Evolutionary conservation across 345 rosid species (phyloP).

Genomic region (Eucalyptus shirleyi): DNA sequence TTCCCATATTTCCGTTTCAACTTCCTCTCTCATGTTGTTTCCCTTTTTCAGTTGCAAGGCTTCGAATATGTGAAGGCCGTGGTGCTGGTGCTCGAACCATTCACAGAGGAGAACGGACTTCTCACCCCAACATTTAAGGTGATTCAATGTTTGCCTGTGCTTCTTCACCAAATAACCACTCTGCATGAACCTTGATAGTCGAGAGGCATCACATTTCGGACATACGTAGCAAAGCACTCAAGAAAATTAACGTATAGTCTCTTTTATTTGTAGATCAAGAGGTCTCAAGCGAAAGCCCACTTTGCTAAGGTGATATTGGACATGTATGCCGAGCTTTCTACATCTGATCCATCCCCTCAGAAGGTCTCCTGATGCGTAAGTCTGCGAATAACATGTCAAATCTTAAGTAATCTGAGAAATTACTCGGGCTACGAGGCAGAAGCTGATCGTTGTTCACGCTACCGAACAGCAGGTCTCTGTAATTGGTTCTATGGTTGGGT

Average conservation of each 20-base stretch:
- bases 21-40: not conserved
- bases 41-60: slow-evolving; percentile 46
- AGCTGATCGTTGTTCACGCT: not conserved
- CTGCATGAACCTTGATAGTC: not conserved
- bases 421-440: not conserved
- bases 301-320: slow-evolving; percentile 52
- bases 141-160: not conserved
- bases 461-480: not conserved
- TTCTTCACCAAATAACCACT: not conserved
- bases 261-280: slow-evolving; percentile 44
- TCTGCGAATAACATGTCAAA: not conserved
- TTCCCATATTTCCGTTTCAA: not conserved
- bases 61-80: slow-evolving; percentile 76
- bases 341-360: slow-evolving; percentile 10
- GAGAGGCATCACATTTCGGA: not conserved
- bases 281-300: slow-evolving; percentile 71
- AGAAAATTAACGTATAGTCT: not conserved
- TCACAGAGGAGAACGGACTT: slow-evolving; percentile 69
- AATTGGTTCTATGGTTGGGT: not conserved
- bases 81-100: slow-evolving; percentile 69
- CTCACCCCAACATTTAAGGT: slow-evolving; percentile 91
- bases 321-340: slow-evolving; percentile 56
- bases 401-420: not conserved
- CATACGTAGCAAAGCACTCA: not conserved
- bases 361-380: not conserved